Base-by-base conservation (phyloP, 129 eudicot genomes). In the Tagetes patula region DNA sequence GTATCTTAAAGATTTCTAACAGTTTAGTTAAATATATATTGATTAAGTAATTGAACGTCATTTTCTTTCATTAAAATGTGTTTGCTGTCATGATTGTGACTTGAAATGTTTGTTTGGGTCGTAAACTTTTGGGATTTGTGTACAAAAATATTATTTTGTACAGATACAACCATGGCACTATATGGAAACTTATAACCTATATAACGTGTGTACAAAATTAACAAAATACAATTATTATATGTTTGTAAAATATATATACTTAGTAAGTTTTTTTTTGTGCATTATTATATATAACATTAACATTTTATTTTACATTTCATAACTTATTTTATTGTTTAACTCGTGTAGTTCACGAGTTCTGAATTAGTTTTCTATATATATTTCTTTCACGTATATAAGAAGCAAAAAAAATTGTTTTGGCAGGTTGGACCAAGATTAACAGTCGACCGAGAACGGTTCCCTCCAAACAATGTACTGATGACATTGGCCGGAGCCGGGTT, bases 401-500 rank as follows among this genome's bases (percentile, higher is more conserved):
- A 40, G 0, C 0, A 55, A 1, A 27, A 41, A 43, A 12, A 14
- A 7, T 13, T 8, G 14, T 32, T 31, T 30, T 20, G 27, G 36
- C 76, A 88, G 95, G 95, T 88, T 4, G 95, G 95, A n/a, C 95
- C 95, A 14, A 73, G 95, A 69, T 48, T 80, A 20, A 65, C 30
- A 3, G 58, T 38, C 0, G 95, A 88, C 37, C 74, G 95, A 45
- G 90, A 88, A 79, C 76, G 88, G 63, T 88, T 85, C 46, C 90
- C 86, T 4, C 95, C 95, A 42, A 88, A 88, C 90, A 88, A 88
- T 37, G 82, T 85, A 6, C 33, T 88, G 40, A 60, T 88, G 56
- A 79, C 80, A 61, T 82, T 88, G 64, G 95, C 95, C 1, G 95
- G 95, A 40, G 95, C 95, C 0, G 95, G 95, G 39, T 67, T 88